These are phyloP conservation scores for Blumeria hordei DNA, from an alignment of 2,329 filamentous ascomycete species.

Conservation along the genomic window DNA sequence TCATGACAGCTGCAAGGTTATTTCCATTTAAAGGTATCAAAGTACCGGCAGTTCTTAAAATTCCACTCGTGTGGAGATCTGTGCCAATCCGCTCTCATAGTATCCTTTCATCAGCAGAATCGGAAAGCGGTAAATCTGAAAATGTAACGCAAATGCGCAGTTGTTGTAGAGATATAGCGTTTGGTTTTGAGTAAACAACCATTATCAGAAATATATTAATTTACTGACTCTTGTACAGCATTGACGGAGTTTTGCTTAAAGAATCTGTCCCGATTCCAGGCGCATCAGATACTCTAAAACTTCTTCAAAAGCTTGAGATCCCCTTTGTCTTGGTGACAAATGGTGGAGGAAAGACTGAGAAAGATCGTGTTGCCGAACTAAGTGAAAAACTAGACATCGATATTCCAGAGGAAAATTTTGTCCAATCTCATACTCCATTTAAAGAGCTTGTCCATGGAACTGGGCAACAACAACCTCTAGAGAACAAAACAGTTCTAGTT, in stretches of 20 bases:
- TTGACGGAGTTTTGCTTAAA: slow-evolving; percentile 87
- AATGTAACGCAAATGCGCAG: not conserved
- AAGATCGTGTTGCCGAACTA: slow-evolving; percentile 45
- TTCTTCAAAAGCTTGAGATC: slow-evolving; percentile 49
- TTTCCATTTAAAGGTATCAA: too few species aligned
- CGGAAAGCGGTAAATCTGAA: not conserved
- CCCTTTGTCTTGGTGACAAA: slow-evolving; percentile 93
- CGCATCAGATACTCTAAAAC: slow-evolving; percentile 47
- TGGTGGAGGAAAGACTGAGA: slow-evolving; percentile 69
- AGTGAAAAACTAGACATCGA: slow-evolving; percentile 37
- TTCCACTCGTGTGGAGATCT: too few species aligned
- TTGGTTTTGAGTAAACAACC: not conserved
- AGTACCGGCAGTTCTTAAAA: too few species aligned
- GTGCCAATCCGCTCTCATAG: not conserved
- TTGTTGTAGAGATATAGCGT: not conserved
- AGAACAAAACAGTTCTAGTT: slow-evolving; percentile 46
- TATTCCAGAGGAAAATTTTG: slow-evolving; percentile 44
- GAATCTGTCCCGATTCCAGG: slow-evolving; percentile 56
- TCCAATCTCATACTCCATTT: slow-evolving; percentile 85
- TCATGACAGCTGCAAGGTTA: too few species aligned
- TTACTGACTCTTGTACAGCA: slow-evolving; percentile 14
- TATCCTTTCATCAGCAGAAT: not conserved
- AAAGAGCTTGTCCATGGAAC: slow-evolving; percentile 39
- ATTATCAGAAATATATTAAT: not conserved
- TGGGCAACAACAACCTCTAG: slow-evolving; percentile 25